Evolutionary conservation across 176 grass and related monocot genomes (phyloP), one percentile per base, ranked within the genome.

Genomic region (Lolium perenne): DNA sequence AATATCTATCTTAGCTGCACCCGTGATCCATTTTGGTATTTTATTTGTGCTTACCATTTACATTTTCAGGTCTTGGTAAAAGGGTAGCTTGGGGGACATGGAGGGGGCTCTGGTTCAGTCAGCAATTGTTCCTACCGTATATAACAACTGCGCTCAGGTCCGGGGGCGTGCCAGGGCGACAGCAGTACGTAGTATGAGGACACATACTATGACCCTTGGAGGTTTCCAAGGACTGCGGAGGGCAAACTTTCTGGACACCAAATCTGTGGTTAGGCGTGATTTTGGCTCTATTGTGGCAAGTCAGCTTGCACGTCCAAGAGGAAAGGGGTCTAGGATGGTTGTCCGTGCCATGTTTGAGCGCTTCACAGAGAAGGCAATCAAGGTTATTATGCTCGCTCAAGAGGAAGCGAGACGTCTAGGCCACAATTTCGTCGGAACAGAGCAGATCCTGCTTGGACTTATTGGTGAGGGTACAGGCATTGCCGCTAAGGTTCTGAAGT

Each of bases 311-410:
- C 86, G 83, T 2, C 87, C 92, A 1, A 81, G 85, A 9, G 90
- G 82, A 10, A 77, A 73, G 6, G 84, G 68, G 0, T 88, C 90
- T 23, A 88, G 85, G 73, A 90, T 87, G 63, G 92, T 89, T 35
- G 90, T 95, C 48, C 84, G 82, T n/a, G 97, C 97, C 68, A 95
- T 98, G 93, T 98, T 98, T 56, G 92, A 92, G 13, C 91, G 92
- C 32, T 98, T 95, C 79, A 98, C 93, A 4, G 97, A 98, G 77
- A 95, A 98, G 53, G 97, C 97, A 68, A 95, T 95, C 84, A 96
- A 98, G 90, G 97, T 98, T 67, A 94, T 95, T 74, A 98, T 98
- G 96, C 91, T 98, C n/a, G 93, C 93, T 7, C 96, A 95, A 71
- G 96, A 98, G 80, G 97, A 98, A 88, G 94, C 97, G 0, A 95